A percentile compares a stretch with the other conserved stretches of the same genome.
These are phyloP conservation scores for Elongisporangium anandrum DNA, from an alignment of 352 stramenopile species.

Conservation along the genomic window DNA sequence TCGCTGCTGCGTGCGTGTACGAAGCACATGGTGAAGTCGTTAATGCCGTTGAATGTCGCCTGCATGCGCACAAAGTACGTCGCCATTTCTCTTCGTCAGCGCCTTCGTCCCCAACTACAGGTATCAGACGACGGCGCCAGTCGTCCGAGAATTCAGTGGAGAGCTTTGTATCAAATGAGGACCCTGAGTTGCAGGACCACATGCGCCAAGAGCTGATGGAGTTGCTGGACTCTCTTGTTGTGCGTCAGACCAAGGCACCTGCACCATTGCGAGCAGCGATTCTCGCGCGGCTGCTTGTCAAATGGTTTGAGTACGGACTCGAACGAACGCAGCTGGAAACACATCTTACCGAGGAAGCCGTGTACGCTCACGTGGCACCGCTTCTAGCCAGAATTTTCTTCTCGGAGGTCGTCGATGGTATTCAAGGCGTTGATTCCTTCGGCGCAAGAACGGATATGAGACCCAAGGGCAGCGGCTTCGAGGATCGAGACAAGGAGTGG, in stretches of 20 bases:
- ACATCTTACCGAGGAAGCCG: constrained; percentile 49
- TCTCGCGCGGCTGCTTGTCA: constrained; percentile 71
- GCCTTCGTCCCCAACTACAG: constrained; percentile 1
- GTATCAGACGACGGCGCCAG: constrained; percentile 9
- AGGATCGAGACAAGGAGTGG: constrained; percentile 78
- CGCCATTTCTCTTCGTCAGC: constrained; percentile 3
- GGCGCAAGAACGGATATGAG: constrained; percentile 4
- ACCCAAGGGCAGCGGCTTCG: constrained; percentile 27
- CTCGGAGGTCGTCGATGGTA: constrained; percentile 52
- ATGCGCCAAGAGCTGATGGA: constrained; percentile 62
- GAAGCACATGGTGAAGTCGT: constrained; percentile 77
- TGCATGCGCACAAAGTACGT: constrained; percentile 57
- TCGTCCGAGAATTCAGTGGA: constrained; percentile 25
- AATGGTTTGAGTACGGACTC: constrained; percentile 81
- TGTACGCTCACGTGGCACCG: constrained; percentile 54
- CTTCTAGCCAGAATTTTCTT: constrained; percentile 79
- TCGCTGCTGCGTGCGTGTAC: constrained; percentile 67
- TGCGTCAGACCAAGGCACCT: constrained; percentile 29
- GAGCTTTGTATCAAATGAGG: constrained; percentile 30
- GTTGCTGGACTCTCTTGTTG: constrained; percentile 58
- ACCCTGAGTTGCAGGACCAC: constrained; percentile 42
- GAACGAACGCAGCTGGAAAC: constrained; percentile 52
- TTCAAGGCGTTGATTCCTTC: constrained; percentile 19
- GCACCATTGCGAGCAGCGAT: constrained; percentile 56
- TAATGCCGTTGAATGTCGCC: constrained; percentile 76